Evolutionary conservation across 257 asterid species (phyloP).

Genomic region (Coffea eugenioides): DNA sequence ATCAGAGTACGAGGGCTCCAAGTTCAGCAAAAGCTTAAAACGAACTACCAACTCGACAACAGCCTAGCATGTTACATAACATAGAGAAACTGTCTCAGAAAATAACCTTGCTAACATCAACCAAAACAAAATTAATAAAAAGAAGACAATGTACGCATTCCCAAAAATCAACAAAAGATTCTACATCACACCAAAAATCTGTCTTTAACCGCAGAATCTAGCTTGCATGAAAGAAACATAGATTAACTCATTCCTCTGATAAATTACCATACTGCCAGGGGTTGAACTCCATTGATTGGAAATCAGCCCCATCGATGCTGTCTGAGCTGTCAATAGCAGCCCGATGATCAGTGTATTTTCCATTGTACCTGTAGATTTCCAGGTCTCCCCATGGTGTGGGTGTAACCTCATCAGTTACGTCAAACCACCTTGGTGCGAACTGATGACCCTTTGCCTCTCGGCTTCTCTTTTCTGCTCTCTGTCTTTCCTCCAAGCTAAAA

Average conservation of each 20-base stretch:
- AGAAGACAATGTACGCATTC: constrained; percentile 15
- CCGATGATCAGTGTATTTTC: constrained; percentile 70
- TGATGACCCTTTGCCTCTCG: constrained; percentile 75
- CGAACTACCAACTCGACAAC: too few relatives aligned
- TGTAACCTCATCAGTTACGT: constrained; percentile 60
- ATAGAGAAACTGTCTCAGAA: neutral
- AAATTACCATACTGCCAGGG: constrained; percentile 78
- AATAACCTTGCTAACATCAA: neutral
- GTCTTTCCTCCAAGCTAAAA: constrained; percentile 87
- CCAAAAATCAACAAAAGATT: constrained; percentile 14
- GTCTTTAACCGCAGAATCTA: constrained; percentile 7
- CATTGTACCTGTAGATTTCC: constrained; percentile 69
- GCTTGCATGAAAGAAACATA: neutral
- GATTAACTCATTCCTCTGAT: constrained; percentile 18
- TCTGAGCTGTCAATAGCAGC: constrained; percentile 54
- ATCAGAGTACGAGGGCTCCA: neutral
- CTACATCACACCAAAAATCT: constrained; percentile 9
- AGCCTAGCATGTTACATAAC: neutral
- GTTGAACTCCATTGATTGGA: constrained; percentile 58
- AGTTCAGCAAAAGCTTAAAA: neutral
- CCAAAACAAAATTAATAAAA: neutral
- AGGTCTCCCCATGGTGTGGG: constrained; percentile 97
- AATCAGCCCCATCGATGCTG: constrained; percentile 26
- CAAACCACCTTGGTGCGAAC: constrained; percentile 86
- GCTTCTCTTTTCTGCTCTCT: constrained; percentile 85